Conservation (phyloP, 345 rosid genomes). For the Eucalyptus decipiens region DNA sequence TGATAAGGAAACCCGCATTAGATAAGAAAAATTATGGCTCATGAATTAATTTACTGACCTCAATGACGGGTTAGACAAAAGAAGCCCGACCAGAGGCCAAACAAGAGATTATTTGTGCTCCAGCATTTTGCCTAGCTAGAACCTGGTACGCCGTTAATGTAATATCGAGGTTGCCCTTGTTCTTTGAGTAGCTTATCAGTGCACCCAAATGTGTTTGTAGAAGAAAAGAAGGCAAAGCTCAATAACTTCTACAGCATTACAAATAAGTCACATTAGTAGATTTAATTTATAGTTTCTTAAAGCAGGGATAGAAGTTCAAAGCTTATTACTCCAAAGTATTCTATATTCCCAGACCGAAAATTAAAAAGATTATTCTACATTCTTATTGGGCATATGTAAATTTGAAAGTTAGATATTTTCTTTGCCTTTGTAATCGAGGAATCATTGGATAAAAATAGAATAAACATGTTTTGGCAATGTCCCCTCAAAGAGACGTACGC, state of each 20-base stretch:
- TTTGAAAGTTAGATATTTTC: not conserved
- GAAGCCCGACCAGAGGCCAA: not conserved
- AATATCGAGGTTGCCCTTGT: not conserved
- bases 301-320: no score
- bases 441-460: not conserved
- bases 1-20: not conserved
- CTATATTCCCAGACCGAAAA: no score
- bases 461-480: not conserved
- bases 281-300: no score
- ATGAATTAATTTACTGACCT: not conserved
- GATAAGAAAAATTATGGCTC: not conserved
- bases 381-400: no score
- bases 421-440: not conserved
- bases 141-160: not conserved
- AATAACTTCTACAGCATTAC: no score
- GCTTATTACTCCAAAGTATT: no score
- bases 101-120: not conserved
- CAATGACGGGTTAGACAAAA: not conserved
- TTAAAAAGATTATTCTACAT: no score
- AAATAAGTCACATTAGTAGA: no score
- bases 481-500: not conserved
- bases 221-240: not conserved
- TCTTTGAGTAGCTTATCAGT: not conserved
- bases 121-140: not conserved
- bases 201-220: not conserved